phyloP scores from a whole-genome alignment of 768 basidiomycete species.

The Panus rudis region DNA sequence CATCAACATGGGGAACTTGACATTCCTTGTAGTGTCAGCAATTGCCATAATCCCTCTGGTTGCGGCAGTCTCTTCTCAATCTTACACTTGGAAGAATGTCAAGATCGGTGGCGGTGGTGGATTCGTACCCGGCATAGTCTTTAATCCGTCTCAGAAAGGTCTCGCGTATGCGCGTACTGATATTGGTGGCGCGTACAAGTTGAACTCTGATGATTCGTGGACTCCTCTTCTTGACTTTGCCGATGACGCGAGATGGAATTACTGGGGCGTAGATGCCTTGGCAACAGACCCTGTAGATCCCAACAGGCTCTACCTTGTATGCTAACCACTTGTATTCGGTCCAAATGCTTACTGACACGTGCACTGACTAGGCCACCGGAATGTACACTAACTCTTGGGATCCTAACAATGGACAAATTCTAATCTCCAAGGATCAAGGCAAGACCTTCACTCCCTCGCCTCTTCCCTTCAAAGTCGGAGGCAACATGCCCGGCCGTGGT shows the following conservation, averaged over 20 bases:
- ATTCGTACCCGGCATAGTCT: constrained; percentile 53
- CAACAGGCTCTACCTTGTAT: constrained; percentile 45
- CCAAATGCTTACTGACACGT: background rate
- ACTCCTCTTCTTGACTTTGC: constrained; percentile 54
- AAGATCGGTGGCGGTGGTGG: constrained; percentile 43
- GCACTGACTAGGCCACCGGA: constrained; percentile 40
- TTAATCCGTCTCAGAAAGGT: constrained; percentile 54
- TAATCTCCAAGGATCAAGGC: constrained; percentile 53
- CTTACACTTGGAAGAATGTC: constrained; percentile 59
- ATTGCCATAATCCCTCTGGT: constrained; percentile 26
- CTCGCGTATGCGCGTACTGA: constrained; percentile 62
- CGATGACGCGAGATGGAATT: constrained; percentile 42
- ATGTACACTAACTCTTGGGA: constrained; percentile 61
- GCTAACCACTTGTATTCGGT: background rate
- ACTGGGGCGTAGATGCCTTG: constrained; percentile 37
- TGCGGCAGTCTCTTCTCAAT: constrained; percentile 37
- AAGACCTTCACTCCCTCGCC: constrained; percentile 43
- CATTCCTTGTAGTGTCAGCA: constrained; percentile 22
- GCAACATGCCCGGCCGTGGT: constrained; percentile 65
- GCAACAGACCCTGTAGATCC: constrained; percentile 57
- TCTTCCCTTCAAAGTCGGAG: constrained; percentile 61
- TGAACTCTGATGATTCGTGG: constrained; percentile 57
- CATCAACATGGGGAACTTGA: constrained; percentile 14
- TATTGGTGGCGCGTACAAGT: constrained; percentile 58
- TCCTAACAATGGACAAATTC: constrained; percentile 55